Base-by-base conservation (phyloP, 1,139 yeast genomes). In the Eremothecium cymbalariae region DNA sequence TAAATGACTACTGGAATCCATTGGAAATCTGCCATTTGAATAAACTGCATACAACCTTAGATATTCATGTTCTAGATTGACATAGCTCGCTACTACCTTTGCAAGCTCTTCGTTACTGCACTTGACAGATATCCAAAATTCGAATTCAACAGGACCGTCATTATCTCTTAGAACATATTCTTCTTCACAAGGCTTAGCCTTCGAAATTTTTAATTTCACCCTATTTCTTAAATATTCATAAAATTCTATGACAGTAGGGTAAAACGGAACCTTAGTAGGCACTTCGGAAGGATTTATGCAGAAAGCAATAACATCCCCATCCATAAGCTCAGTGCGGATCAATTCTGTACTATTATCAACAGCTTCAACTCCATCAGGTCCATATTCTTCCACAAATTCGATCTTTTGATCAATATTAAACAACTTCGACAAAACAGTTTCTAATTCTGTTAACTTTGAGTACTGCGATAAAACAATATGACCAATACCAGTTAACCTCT, bases 261-360 rank as follows among this genome's bases (percentile, higher is more conserved):
- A 55, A 13, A 45, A 44, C 28, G 60, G 60, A n/a, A 42, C 44
- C 2, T 36, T 30, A 1, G 43, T 31, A 13, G 43, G 32, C 6
- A 42, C 45, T 3, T 47, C 57, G 4, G 47, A 30, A 8, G 30
- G 30, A 1, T 56, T 51, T 26, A 56, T 55, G 39, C 79, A 79
- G 34, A 81, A 70, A 18, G 82, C 67, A 11, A 88, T 58, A 9
- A 88, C 81, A 53, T 86, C 96, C 45, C 96, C 96, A 45, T 71
- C 77, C 12, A 70, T 68, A 24, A 88, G 59, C 51, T 86, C 96
- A 24, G 74, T 67, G 42, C 74, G 70, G 43, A 70, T 74, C 18
- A 59, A 42, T 32, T 50, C 47, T 26, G 63, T 58, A 4, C 57
- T 52, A 3, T 61, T 53, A 29, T 71, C 65, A 6, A 74, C 47